A percentile compares a stretch with the other conserved stretches of the same genome.
Evolutionary conservation across 2,329 filamentous ascomycete species (phyloP).

Genomic region (Escovopsis sp.): DNA sequence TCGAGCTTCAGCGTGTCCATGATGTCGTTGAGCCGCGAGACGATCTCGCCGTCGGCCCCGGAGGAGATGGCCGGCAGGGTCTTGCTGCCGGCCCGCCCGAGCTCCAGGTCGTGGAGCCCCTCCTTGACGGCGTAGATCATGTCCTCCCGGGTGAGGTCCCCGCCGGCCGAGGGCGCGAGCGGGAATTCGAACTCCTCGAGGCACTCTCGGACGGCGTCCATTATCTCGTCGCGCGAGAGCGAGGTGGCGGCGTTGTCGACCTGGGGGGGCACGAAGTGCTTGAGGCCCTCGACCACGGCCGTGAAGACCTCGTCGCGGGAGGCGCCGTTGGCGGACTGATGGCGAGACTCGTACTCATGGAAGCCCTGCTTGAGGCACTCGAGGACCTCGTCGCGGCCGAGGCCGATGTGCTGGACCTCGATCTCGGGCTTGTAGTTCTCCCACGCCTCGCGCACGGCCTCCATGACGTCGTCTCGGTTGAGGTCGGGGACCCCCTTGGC

Average conservation of each 20-base stretch:
- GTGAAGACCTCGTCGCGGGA: constrained; percentile 74
- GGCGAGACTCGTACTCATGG: constrained; percentile 49
- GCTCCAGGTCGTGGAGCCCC: constrained; percentile 36
- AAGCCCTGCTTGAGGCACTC: constrained; percentile 77
- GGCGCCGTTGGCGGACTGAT: constrained; percentile 41
- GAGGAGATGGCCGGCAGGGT: constrained; percentile 24
- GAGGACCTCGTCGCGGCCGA: constrained; percentile 82
- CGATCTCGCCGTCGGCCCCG: constrained; percentile 31
- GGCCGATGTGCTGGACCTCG: constrained; percentile 73
- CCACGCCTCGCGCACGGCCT: constrained; percentile 79
- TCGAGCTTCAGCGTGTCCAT: constrained; percentile 43
- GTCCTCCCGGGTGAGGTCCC: constrained; percentile 43
- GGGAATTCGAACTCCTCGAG: constrained; percentile 74
- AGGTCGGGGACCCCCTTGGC: constrained; percentile 28
- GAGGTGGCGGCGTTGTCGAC: constrained; percentile 53
- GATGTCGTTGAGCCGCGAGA: constrained; percentile 48
- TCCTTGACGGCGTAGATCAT: constrained; percentile 49
- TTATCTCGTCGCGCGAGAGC: constrained; percentile 67
- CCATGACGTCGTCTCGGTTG: constrained; percentile 69
- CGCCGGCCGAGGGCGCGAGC: constrained; percentile 38
- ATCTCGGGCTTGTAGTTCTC: constrained; percentile 91
- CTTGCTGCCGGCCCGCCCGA: constrained; percentile 23
- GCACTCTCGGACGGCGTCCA: constrained; percentile 71
- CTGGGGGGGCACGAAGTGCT: constrained; percentile 61
- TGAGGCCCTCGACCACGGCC: constrained; percentile 72